These are phyloP conservation scores for Penicillium sp. DNA, from an alignment of 2,329 filamentous ascomycete genomes.

Conservation along the genomic window DNA sequence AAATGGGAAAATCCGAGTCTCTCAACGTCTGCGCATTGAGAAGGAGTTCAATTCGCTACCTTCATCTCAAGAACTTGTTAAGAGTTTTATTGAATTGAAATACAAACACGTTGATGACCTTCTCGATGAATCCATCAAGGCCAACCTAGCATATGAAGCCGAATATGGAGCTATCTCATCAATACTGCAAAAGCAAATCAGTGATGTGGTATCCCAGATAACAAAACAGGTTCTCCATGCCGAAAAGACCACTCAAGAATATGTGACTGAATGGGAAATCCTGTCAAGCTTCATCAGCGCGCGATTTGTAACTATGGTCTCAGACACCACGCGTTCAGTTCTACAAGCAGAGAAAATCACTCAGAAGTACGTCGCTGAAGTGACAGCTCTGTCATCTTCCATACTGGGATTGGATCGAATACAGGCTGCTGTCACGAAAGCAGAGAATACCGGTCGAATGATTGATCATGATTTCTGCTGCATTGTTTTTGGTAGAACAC, in stretches of 20 bases:
- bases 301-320: not conserved
- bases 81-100: not conserved
- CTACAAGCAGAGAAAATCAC: not conserved
- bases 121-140: not conserved
- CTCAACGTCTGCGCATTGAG: not conserved
- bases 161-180: not conserved
- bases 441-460: not conserved
- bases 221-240: not conserved
- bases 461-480: constrained; percentile 6
- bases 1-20: not conserved
- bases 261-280: not conserved
- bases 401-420: not conserved
- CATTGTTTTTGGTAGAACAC: not conserved
- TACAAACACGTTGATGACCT: constrained; percentile 1
- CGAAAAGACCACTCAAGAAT: not conserved
- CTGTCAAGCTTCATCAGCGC: not conserved
- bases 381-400: not conserved
- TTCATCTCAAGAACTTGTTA: not conserved
- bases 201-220: not conserved
- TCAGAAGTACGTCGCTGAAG: not conserved
- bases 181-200: not conserved
- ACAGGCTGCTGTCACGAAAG: not conserved
- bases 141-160: not conserved
- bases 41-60: not conserved
- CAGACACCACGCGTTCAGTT: not conserved